A percentile compares a stretch with the other conserved stretches of the same genome.
phyloP scores from a whole-genome alignment of 208 protist genomes.

The Leishmania arabica region DNA sequence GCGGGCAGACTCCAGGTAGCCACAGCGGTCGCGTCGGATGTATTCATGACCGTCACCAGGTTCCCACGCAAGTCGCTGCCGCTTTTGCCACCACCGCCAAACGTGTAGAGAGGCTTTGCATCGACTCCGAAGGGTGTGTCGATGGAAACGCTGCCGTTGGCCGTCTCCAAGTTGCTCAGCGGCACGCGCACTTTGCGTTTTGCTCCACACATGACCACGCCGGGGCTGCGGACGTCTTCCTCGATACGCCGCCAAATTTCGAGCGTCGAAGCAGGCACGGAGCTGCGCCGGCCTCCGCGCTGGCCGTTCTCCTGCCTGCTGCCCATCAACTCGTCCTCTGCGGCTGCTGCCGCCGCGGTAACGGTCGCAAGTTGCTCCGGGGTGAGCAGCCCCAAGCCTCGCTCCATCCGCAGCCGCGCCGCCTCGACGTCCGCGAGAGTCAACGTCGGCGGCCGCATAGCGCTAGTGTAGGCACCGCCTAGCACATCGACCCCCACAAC shows the following conservation, averaged over 20 bases:
- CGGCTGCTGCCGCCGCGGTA: constrained; percentile 22
- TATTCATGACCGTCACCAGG: constrained; percentile 76
- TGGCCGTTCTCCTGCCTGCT: not conserved
- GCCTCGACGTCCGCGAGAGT: constrained; percentile 56
- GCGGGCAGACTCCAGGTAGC: constrained; percentile 80
- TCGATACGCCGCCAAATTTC: constrained; percentile 28
- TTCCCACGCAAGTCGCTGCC: constrained; percentile 18
- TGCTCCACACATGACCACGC: constrained; percentile 18
- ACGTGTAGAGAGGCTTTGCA: constrained; percentile 27
- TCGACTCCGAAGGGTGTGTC: constrained; percentile 29
- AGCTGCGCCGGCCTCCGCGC: not conserved
- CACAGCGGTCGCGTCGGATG: constrained; percentile 37
- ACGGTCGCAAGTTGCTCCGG: constrained; percentile 67
- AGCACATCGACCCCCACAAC: constrained; percentile 82
- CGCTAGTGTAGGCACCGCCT: constrained; percentile 75
- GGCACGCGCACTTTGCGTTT: constrained; percentile 19
- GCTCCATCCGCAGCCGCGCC: constrained; percentile 52
- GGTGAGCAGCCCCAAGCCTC: constrained; percentile 58
- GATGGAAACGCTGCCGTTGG: constrained; percentile 15
- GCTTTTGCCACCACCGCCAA: constrained; percentile 8
- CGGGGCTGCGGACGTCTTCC: constrained; percentile 23
- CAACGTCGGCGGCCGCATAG: constrained; percentile 67
- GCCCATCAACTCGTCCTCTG: not conserved
- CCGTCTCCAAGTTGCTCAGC: constrained; percentile 21
- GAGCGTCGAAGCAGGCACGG: constrained; percentile 5